These are phyloP conservation scores for Kluyveromyces sp. DNA, from an alignment of 1,139 yeast genomes.

Conservation along the genomic window DNA sequence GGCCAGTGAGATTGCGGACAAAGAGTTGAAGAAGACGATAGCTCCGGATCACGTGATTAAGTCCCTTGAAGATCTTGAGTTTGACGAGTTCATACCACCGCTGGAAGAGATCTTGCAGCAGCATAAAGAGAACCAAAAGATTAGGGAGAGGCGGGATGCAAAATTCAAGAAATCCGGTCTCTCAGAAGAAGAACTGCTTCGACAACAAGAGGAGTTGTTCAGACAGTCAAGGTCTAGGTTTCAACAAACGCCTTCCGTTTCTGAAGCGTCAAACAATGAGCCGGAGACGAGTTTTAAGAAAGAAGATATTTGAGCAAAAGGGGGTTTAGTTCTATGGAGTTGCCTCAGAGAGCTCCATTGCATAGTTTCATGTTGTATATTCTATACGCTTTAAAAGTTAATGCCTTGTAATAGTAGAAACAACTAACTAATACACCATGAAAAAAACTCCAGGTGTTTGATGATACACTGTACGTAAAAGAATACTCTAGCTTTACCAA, in stretches of 20 bases:
- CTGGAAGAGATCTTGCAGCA: slow-evolving; percentile 76
- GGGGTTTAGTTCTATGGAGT: not conserved
- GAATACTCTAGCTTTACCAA: no score
- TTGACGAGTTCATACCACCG: slow-evolving; percentile 74
- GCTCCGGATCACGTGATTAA: slow-evolving; percentile 94
- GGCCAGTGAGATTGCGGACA: slow-evolving; percentile 93
- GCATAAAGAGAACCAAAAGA: slow-evolving; percentile 79
- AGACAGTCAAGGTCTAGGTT: slow-evolving; percentile 78
- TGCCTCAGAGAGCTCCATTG: not conserved
- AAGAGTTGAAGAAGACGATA: slow-evolving; percentile 91
- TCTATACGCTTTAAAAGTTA: not conserved
- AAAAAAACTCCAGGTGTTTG: no score
- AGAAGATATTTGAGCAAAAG: slow-evolving; percentile 10
- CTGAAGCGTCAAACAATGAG: slow-evolving; percentile 16
- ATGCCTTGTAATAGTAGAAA: not conserved
- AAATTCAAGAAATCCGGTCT: slow-evolving; percentile 91
- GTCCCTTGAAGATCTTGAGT: slow-evolving; percentile 85
- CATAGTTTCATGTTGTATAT: not conserved
- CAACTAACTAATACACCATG: no score
- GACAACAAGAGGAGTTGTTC: slow-evolving; percentile 89
- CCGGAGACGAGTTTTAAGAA: slow-evolving; percentile 7
- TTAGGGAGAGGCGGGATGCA: slow-evolving; percentile 87
- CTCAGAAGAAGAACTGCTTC: slow-evolving; percentile 82
- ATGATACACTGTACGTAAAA: no score
- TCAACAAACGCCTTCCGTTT: slow-evolving; percentile 37